Percentiles rank a stretch among this genome's conserved stretches.
phyloP scores from a whole-genome alignment of 805 yeast species.

The Kuraishia capsulata region DNA sequence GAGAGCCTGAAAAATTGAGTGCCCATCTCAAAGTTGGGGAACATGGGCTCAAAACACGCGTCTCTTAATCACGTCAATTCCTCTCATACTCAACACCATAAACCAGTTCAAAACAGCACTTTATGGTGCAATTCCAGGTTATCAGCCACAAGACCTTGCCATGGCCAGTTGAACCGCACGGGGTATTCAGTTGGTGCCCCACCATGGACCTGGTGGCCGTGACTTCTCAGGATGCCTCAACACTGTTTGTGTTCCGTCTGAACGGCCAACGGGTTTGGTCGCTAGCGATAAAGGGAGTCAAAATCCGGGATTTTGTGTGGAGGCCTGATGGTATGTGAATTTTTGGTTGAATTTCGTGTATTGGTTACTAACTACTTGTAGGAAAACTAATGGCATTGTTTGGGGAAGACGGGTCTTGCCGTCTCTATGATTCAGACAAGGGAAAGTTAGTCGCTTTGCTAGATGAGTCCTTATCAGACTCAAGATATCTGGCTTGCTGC shows the following conservation, averaged over 20 bases:
- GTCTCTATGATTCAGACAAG: conserved; percentile 18
- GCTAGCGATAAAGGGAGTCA: conserved; percentile 1
- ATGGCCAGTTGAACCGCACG: background rate
- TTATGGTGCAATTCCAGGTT: too few species aligned
- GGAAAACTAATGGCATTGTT: conserved; percentile 21
- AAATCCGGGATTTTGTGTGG: conserved; percentile 3
- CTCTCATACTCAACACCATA: too few species aligned
- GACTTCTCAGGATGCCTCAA: conserved; percentile 13
- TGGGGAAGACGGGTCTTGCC: conserved; percentile 12
- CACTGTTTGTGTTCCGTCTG: conserved; percentile 20
- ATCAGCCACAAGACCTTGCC: background rate
- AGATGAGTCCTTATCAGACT: conserved; percentile 4
- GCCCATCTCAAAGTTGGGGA: too few species aligned
- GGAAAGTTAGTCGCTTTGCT: conserved; percentile 17
- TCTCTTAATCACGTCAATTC: too few species aligned
- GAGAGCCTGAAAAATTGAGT: too few species aligned
- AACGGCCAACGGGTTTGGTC: conserved; percentile 24
- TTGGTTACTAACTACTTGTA: conserved; percentile 7
- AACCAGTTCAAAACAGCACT: too few species aligned
- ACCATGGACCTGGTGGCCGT: conserved; percentile 24
- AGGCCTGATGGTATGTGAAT: conserved; percentile 8
- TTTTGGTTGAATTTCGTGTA: background rate
- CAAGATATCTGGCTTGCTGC: background rate
- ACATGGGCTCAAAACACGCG: too few species aligned
- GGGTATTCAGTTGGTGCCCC: conserved; percentile 15